phyloP scores from a whole-genome alignment of 2,329 filamentous ascomycete genomes.

The Xylariales sp. region DNA sequence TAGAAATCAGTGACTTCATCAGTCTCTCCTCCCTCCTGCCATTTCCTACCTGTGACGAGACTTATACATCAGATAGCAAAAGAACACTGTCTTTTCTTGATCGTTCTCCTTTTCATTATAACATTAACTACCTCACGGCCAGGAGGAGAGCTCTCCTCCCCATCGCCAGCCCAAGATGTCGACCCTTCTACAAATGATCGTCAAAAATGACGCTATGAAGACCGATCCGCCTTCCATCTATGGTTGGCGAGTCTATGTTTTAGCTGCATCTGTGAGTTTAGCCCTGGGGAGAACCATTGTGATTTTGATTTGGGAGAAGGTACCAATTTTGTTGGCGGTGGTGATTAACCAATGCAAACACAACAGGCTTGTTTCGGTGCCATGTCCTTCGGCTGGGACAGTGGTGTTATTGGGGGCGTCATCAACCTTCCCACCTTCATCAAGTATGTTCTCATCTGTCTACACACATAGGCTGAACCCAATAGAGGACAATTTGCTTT shows the following conservation, averaged over 20 bases:
- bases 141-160: too few species aligned
- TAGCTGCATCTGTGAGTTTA: constrained; percentile 53
- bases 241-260: constrained; percentile 62
- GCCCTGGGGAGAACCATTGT: too few species aligned
- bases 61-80: too few species aligned
- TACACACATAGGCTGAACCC: neutral
- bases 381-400: constrained; percentile 57
- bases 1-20: too few species aligned
- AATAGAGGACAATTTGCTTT: constrained; percentile 8
- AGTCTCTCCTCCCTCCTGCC: too few species aligned
- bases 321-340: constrained; percentile 10
- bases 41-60: too few species aligned
- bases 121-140: too few species aligned
- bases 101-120: too few species aligned
- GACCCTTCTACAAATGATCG: constrained; percentile 33
- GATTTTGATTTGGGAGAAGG: too few species aligned
- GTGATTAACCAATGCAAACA: constrained; percentile 8
- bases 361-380: constrained; percentile 42
- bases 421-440: constrained; percentile 55
- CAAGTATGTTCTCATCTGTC: constrained; percentile 31
- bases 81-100: too few species aligned
- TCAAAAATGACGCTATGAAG: constrained; percentile 59
- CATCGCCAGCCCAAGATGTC: constrained; percentile 2
- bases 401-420: constrained; percentile 64
- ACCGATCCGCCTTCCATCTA: constrained; percentile 65